phyloP scores from a whole-genome alignment of 2,329 filamentous ascomycete species.

The Pleoardoris graminearum region DNA sequence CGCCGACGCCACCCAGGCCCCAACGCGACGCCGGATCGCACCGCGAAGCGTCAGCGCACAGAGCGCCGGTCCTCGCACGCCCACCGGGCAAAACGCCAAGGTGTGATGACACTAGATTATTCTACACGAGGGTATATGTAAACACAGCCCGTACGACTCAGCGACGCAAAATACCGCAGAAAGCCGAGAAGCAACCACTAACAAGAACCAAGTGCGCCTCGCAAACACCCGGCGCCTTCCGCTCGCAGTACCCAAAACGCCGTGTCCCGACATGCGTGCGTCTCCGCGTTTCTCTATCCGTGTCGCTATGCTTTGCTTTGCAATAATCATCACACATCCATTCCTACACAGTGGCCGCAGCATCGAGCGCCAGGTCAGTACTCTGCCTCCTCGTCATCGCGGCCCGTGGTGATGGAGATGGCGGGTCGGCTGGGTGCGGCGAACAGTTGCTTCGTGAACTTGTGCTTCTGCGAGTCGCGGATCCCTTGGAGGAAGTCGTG shows the following conservation, averaged over 20 bases:
- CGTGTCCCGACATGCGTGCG: slow-evolving; percentile 1
- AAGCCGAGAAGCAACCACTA: neutral
- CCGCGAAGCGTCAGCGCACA: neutral
- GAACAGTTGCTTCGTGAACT: slow-evolving; percentile 77
- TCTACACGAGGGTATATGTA: slow-evolving; percentile 7
- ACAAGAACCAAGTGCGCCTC: neutral
- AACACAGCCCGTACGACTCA: neutral
- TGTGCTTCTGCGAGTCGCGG: slow-evolving; percentile 77
- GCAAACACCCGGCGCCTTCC: slow-evolving; percentile 5
- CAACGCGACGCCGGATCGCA: neutral
- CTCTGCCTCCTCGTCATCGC: slow-evolving; percentile 22
- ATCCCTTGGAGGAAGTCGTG: slow-evolving; percentile 76
- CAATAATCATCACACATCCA: slow-evolving; percentile 6
- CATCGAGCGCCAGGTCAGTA: slow-evolving; percentile 7
- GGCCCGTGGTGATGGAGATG: slow-evolving; percentile 30
- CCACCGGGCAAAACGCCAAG: slow-evolving; percentile 5
- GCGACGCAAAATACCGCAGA: neutral
- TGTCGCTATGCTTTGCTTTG: slow-evolving; percentile 14
- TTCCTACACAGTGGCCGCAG: neutral
- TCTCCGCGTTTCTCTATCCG: slow-evolving; percentile 13
- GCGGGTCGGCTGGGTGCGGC: slow-evolving; percentile 32
- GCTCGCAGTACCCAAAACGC: slow-evolving; percentile 12
- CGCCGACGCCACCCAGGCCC: neutral
- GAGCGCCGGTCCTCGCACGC: neutral
- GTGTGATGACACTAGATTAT: slow-evolving; percentile 3